Conservation (phyloP, 2,329 filamentous ascomycete genomes). For the Penicillium sp. region DNA sequence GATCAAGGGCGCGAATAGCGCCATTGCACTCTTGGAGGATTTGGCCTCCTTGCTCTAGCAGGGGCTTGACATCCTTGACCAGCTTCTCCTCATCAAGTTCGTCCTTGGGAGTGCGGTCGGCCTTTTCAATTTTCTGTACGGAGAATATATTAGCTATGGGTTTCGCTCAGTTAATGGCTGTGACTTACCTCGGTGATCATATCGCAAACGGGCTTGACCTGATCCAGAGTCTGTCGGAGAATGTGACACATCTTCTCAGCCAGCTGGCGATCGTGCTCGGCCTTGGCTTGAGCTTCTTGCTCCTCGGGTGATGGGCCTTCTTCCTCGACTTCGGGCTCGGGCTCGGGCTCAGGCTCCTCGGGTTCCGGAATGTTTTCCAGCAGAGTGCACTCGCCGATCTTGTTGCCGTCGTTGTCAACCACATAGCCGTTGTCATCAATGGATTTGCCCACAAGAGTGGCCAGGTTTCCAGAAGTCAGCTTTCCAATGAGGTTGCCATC, state of each 20-base stretch:
- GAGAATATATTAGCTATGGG: constrained; percentile 9
- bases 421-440: constrained; percentile 56
- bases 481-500: constrained; percentile 50
- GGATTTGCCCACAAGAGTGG: constrained; percentile 43
- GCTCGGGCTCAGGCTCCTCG: constrained; percentile 38
- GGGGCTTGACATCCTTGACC: constrained; percentile 80
- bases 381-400: constrained; percentile 64
- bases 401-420: constrained; percentile 62
- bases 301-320: constrained; percentile 48
- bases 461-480: constrained; percentile 46
- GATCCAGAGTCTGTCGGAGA: constrained; percentile 77
- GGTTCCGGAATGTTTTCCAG: constrained; percentile 57
- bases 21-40: constrained; percentile 87
- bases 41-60: constrained; percentile 79
- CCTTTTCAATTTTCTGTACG: constrained; percentile 70
- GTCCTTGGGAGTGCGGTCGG: constrained; percentile 78
- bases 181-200: constrained; percentile 73
- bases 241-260: constrained; percentile 73
- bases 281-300: constrained; percentile 58
- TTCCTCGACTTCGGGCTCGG: constrained; percentile 24
- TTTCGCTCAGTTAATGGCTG: constrained; percentile 1
- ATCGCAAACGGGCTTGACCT: constrained; percentile 80
- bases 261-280: constrained; percentile 70
- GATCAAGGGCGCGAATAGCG: constrained; percentile 81
- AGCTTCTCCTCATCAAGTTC: constrained; percentile 89